Conservation (phyloP, 2,329 filamentous ascomycete species). For the Alternaria panax region DNA sequence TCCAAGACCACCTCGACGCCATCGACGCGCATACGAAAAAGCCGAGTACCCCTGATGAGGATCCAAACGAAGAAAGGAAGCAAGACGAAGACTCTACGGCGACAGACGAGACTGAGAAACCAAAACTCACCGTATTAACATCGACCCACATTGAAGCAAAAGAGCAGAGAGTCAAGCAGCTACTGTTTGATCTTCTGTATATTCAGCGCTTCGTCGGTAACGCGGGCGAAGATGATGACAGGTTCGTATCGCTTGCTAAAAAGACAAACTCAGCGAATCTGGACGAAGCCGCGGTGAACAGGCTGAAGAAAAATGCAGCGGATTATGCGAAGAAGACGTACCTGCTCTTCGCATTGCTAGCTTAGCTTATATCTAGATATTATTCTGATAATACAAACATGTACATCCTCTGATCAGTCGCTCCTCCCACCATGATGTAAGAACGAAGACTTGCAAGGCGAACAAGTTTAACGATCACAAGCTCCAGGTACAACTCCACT, state of each 20-base stretch:
- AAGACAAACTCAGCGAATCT: slow-evolving; percentile 56
- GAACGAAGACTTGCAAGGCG: not conserved
- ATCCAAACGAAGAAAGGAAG: slow-evolving; percentile 5
- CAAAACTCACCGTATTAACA: slow-evolving; percentile 17
- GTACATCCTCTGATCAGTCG: not conserved
- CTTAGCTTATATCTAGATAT: slow-evolving; percentile 14
- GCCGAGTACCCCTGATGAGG: slow-evolving; percentile 16
- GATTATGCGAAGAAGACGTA: slow-evolving; percentile 87
- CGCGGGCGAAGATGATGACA: slow-evolving; percentile 8
- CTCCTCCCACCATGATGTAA: not conserved
- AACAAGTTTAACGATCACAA: not conserved
- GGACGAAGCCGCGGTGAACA: slow-evolving; percentile 58
- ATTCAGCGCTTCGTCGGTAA: slow-evolving; percentile 45
- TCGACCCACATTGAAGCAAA: slow-evolving; percentile 22
- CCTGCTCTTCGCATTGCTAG: slow-evolving; percentile 79
- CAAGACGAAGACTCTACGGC: slow-evolving; percentile 1
- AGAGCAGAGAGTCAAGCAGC: slow-evolving; percentile 46
- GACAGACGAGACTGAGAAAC: slow-evolving; percentile 7
- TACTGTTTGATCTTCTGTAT: slow-evolving; percentile 55
- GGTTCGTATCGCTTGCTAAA: slow-evolving; percentile 20
- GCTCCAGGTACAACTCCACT: not conserved
- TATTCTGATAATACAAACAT: not conserved
- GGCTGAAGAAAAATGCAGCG: slow-evolving; percentile 67
- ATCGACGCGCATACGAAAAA: slow-evolving; percentile 8
- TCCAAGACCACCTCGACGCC: slow-evolving; percentile 46